Evolutionary conservation across 2,329 filamentous ascomycete species (phyloP).

Genomic region (Alternaria sp.): DNA sequence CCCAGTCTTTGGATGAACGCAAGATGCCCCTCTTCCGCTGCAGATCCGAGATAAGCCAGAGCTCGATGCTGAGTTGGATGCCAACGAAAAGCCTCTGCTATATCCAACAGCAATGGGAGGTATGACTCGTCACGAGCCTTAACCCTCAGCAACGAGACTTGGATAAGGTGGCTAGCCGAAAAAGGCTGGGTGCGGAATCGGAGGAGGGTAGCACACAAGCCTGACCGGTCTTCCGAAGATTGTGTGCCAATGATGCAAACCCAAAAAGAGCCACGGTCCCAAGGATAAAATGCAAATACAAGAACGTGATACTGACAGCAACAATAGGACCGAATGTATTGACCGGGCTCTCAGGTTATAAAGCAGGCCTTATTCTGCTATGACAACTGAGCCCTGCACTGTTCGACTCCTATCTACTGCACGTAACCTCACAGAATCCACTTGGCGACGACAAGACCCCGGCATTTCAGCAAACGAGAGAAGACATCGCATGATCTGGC

Average conservation of each 20-base stretch:
- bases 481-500: conserved; percentile 2
- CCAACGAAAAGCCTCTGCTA: background rate
- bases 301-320: conserved; percentile 8
- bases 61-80: background rate
- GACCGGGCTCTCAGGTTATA: conserved; percentile 22
- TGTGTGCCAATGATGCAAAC: background rate
- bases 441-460: conserved; percentile 1
- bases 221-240: background rate
- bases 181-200: background rate
- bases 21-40: background rate
- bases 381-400: background rate
- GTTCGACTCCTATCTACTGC: conserved; percentile 2
- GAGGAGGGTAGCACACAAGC: conserved; percentile 1
- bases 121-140: background rate
- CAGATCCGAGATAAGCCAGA: background rate
- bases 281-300: conserved; percentile 11
- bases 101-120: background rate
- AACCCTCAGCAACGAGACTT: background rate
- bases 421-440: conserved; percentile 2
- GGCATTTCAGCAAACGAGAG: conserved; percentile 5
- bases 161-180: background rate
- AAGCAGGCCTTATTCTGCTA: conserved; percentile 11
- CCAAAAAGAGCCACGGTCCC: background rate
- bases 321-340: conserved; percentile 22
- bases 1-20: background rate